Conservation (phyloP, 352 stramenopile genomes). For the Globisporangium irregulare region DNA sequence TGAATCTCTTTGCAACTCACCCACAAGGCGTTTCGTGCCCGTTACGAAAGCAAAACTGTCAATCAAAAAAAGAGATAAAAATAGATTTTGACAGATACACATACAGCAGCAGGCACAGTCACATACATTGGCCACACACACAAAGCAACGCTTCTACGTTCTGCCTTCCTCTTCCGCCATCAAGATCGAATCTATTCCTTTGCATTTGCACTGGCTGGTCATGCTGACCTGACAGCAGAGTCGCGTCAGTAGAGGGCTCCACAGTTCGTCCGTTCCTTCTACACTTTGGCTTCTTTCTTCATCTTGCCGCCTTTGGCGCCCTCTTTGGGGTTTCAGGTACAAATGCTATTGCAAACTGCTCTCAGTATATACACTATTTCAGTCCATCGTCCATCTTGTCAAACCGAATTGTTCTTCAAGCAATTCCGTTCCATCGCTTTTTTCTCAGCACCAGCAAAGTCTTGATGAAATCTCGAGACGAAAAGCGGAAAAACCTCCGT, state of each 20-base stretch:
- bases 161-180: not conserved
- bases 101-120: not conserved
- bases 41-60: conserved; percentile 7
- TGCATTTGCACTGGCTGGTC: not conserved
- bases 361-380: not conserved
- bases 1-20: not conserved
- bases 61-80: conserved; percentile 5
- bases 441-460: conserved; percentile 3
- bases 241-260: not conserved
- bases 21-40: not conserved
- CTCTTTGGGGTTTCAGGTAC: not conserved
- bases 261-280: not conserved
- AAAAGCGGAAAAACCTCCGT: not conserved
- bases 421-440: not conserved
- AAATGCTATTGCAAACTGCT: not conserved
- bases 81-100: not conserved
- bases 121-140: not conserved
- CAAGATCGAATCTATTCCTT: not conserved
- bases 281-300: not conserved
- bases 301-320: not conserved
- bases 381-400: not conserved
- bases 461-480: not conserved
- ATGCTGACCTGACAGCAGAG: not conserved
- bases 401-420: not conserved
- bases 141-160: conserved; percentile 1